Base-by-base conservation (phyloP, 139 green algal species). In the Chlamydomonas sphaeroides region DNA sequence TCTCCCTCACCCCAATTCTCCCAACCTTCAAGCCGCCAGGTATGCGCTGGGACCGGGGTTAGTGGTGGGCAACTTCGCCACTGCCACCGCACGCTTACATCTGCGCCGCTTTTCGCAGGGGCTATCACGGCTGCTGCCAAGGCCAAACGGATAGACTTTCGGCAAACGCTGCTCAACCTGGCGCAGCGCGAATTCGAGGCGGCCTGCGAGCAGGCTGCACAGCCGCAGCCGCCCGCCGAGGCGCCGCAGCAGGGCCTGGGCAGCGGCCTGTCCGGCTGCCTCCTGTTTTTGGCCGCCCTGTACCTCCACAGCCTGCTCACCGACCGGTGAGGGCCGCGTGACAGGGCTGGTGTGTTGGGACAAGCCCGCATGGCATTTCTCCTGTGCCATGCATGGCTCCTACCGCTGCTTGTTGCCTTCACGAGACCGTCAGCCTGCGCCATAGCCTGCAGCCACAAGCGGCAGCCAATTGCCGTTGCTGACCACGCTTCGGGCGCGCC, bases 121-220 rank as follows among this genome's bases (percentile, higher is more conserved):
- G 73, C 57, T 21, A 25, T 70, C 3, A 70, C 73, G 0, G 73
- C 57, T 6, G 39, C 30, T 0, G 59, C 28, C 11, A 80, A 80
- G 30, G 73, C 73, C 41, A 70, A 70, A 30, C 73, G 73, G 5
- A 80, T 80, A 0, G 73, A 80, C 73, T 80, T 80, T 39, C 73
- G 73, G 1, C 59, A 70, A 25, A 61, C 57, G 4, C 39, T 80
- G 26, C 57, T 80, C 0, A 80, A 80, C 57, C 57, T 80, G 15
- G 70, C 59, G 59, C 73, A 80, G 18, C 57, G 38, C 1, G 39
- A 80, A 41, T 80, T 80, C 36, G 59, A 80, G 36, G 32, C 21
- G 5, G 73, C 73, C 1, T 79, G 56, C 56, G 56, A 25, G 2
- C 56, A 32, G 56, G 56, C n/a, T 21, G 15, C 17, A 7, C 51